phyloP scores from a whole-genome alignment of 2,329 filamentous ascomycete genomes.

The Tolypocladium ovalisporum region DNA sequence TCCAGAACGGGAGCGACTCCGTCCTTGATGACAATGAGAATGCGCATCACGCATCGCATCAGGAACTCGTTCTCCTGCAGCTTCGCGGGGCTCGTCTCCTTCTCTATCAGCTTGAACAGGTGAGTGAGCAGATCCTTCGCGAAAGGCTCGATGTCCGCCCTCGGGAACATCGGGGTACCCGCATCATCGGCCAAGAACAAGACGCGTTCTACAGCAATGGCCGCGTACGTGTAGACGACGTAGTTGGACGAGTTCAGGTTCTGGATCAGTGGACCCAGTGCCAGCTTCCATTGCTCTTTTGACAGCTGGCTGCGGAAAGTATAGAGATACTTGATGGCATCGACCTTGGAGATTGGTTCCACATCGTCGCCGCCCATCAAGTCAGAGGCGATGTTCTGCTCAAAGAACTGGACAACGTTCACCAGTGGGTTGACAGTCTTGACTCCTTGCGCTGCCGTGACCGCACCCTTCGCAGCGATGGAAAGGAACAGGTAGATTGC shows the following conservation, averaged over 20 bases:
- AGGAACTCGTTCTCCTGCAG: conserved; percentile 98
- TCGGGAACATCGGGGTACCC: conserved; percentile 68
- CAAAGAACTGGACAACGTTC: conserved; percentile 90
- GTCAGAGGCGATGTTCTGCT: conserved; percentile 84
- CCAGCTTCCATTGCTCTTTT: conserved; percentile 81
- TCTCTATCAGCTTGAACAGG: conserved; percentile 83
- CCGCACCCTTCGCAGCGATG: conserved; percentile 81
- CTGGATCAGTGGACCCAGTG: conserved; percentile 81
- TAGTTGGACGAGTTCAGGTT: conserved; percentile 86
- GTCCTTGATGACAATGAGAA: conserved; percentile 87
- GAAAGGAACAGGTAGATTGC: conserved; percentile 95
- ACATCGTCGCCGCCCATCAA: conserved; percentile 58
- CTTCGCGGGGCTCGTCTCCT: conserved; percentile 75
- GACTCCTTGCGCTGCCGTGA: conserved; percentile 81
- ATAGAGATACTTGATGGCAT: conserved; percentile 97
- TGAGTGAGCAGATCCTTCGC: conserved; percentile 81
- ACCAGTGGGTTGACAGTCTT: conserved; percentile 81
- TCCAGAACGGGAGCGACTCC: conserved; percentile 65
- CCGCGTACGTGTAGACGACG: conserved; percentile 94
- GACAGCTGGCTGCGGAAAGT: conserved; percentile 92
- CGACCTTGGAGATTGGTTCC: conserved; percentile 85
- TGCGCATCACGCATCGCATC: conserved; percentile 97
- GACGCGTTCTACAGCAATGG: conserved; percentile 90
- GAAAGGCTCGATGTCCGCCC: conserved; percentile 66
- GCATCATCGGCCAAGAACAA: conserved; percentile 71